These are phyloP conservation scores for Pythium aristosporum DNA, from an alignment of 352 stramenopile species.

Conservation along the genomic window DNA sequence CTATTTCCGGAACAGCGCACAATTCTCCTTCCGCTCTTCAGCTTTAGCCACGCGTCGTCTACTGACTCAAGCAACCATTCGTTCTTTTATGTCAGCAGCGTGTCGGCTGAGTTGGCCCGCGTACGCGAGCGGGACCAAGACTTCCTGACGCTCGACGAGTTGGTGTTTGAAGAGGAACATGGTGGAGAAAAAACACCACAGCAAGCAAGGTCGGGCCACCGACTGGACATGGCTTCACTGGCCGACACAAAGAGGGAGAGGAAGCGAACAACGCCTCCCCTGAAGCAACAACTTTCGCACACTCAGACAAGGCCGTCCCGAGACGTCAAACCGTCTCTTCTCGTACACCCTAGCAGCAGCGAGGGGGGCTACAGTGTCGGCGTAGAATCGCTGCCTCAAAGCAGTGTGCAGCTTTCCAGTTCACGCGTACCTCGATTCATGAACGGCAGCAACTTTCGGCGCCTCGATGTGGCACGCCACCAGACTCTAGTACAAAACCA, in stretches of 20 bases:
- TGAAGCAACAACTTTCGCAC: background rate
- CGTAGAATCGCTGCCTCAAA: background rate
- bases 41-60: slow-evolving; percentile 24
- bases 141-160: slow-evolving; percentile 30
- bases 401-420: background rate
- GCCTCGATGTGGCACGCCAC: slow-evolving; percentile 9
- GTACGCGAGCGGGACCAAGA: slow-evolving; percentile 11
- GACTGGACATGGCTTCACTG: background rate
- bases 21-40: slow-evolving; percentile 30
- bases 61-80: slow-evolving; percentile 18
- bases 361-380: slow-evolving; percentile 3
- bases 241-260: background rate
- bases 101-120: background rate
- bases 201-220: background rate
- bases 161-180: slow-evolving; percentile 18
- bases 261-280: background rate
- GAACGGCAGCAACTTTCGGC: slow-evolving; percentile 22
- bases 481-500: background rate
- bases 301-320: background rate
- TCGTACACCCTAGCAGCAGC: background rate
- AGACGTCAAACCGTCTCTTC: background rate
- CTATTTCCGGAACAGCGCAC: slow-evolving; percentile 34
- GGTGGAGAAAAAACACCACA: background rate
- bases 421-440: slow-evolving; percentile 17
- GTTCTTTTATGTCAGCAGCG: slow-evolving; percentile 21